Conservation (phyloP, 1,284 basidiomycete genomes). For the Puccinia coronata region DNA sequence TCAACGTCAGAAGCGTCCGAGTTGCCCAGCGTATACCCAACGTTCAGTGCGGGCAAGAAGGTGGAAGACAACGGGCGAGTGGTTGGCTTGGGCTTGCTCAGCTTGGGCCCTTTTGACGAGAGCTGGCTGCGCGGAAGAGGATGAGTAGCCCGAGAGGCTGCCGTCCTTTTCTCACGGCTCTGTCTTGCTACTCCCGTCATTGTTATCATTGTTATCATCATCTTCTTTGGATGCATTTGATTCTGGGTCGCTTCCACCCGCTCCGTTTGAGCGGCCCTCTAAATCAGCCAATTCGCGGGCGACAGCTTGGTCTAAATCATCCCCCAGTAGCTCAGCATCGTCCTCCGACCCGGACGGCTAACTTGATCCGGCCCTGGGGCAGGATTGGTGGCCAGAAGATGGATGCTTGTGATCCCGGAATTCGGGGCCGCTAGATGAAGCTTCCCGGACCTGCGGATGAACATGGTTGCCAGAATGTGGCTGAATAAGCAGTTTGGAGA, state of each 20-base stretch:
- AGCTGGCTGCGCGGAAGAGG: background rate
- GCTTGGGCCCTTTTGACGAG: background rate
- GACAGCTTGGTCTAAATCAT: slow-evolving; percentile 4
- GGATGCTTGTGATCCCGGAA: too few relatives aligned
- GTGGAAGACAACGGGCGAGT: slow-evolving; percentile 62
- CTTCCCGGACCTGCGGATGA: background rate
- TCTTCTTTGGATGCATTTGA: background rate
- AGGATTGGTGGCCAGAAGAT: background rate
- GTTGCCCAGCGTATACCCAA: slow-evolving; percentile 75
- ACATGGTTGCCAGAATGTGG: background rate
- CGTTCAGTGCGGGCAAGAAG: slow-evolving; percentile 83
- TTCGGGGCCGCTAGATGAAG: background rate
- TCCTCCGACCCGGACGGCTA: background rate
- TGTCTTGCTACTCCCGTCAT: too few relatives aligned
- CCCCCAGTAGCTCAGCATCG: background rate
- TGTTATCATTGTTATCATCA: background rate
- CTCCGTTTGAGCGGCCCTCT: background rate
- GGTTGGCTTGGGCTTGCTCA: background rate
- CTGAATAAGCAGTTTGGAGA: background rate
- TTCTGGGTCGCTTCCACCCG: background rate
- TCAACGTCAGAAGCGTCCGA: slow-evolving; percentile 67
- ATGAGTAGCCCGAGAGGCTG: background rate
- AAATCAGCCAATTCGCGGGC: slow-evolving; percentile 15
- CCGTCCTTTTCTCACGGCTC: background rate
- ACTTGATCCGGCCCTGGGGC: background rate